A percentile compares a stretch with the other conserved stretches of the same genome.
Conservation (phyloP, 2,329 filamentous ascomycete species). For the Penicillium griseofulvum region DNA sequence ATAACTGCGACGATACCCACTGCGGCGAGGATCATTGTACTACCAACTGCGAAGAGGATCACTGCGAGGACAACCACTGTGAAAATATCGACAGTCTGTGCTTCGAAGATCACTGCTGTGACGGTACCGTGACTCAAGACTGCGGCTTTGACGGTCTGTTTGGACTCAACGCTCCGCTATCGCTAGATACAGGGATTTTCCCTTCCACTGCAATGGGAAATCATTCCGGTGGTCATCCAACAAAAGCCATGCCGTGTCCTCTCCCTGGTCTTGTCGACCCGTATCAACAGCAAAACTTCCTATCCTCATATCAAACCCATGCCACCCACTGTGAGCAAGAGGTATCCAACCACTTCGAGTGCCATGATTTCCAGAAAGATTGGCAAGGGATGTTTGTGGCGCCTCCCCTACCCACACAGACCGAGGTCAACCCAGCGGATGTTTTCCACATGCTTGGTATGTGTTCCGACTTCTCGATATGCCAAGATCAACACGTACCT, state of each 20-base stretch:
- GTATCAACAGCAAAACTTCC: constrained; percentile 23
- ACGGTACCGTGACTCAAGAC: constrained; percentile 21
- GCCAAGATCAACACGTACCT: constrained; percentile 27
- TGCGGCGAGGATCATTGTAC: constrained; percentile 2
- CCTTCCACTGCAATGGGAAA: constrained; percentile 22
- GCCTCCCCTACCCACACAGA: constrained; percentile 26
- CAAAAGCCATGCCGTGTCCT: constrained; percentile 22
- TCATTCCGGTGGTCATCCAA: constrained; percentile 16
- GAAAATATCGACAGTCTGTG: constrained; percentile 35
- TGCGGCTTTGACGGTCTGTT: constrained; percentile 34
- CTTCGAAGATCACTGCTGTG: constrained; percentile 41
- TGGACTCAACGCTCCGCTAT: constrained; percentile 31
- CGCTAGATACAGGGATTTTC: constrained; percentile 30
- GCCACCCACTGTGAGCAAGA: constrained; percentile 23
- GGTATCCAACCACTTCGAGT: constrained; percentile 29
- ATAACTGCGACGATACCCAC: constrained; percentile 1
- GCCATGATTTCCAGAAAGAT: constrained; percentile 32
- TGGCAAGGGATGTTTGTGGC: constrained; percentile 23
- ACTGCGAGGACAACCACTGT: constrained; percentile 20
- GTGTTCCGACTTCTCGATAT: constrained; percentile 31
- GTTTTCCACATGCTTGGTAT: constrained; percentile 39
- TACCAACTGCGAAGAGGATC: constrained; percentile 1
- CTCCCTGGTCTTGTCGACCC: constrained; percentile 15
- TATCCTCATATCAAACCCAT: constrained; percentile 26
- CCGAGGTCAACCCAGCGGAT: constrained; percentile 35